Base-by-base conservation (phyloP, 352 stramenopile species). In the Phytophthora aleatoria region DNA sequence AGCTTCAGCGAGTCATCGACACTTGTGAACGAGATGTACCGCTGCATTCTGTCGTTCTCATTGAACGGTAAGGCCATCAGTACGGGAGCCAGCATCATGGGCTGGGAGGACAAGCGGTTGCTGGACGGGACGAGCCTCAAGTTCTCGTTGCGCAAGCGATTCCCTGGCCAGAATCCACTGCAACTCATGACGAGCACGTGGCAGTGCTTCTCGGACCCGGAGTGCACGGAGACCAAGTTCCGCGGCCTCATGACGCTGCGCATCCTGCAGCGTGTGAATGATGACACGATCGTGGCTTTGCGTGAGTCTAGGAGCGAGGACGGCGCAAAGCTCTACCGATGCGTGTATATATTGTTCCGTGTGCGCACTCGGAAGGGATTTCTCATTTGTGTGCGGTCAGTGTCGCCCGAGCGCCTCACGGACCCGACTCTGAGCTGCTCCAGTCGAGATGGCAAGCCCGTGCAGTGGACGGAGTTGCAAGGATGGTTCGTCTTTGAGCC, bases 401-500 rank as follows among this genome's bases (percentile, higher is more conserved):
- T 92, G 35, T 55, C 80, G 47, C 72, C 72, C 8, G 73, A 83
- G 30, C 57, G 51, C 8, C 47, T 79, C 24, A 71, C 61, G 0
- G 64, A 80, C 30, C 51, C 49, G 16, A 38, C 45, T 3, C 36
- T 67, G 5, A 67, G 56, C 57, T 58, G 35, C 43, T 13, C 69
- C 49, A 80, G 65, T 12, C 69, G 68, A 35, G 74, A 84, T 7
- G 81, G 76, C 30, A 69, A 57, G n/a, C 58, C 71, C 11, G 78
- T 92, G 45, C 71, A 85, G 41, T 92, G 83, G 83, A 81, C 85
- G n/a, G 71, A 90, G 30, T 57, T 88, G 10, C 84, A 72, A 35
- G 76, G 81, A 13, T 92, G 83, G 83, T 92, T 92, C 41, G 35
- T 87, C 4, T 89, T 92, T 47, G 77, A 90, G 35, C 80, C 74